These are phyloP conservation scores for Cercospora zeina DNA, from an alignment of 2,329 filamentous ascomycete species.

Conservation along the genomic window DNA sequence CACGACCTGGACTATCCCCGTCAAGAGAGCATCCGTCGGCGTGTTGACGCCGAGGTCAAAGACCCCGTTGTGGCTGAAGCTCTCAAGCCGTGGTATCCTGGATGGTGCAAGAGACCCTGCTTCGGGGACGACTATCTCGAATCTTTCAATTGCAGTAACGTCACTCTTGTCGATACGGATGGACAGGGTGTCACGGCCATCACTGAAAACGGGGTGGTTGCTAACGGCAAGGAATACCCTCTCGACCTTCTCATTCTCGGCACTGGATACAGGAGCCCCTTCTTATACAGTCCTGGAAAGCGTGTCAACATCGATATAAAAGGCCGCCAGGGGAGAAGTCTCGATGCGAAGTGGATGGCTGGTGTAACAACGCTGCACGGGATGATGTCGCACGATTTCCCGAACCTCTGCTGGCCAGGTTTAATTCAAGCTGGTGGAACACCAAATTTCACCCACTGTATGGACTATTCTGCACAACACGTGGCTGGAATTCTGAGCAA, in stretches of 20 bases:
- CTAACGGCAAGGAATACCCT: slow-evolving; percentile 50
- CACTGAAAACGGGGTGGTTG: slow-evolving; percentile 51
- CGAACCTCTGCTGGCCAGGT: too few species aligned
- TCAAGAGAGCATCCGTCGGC: not conserved
- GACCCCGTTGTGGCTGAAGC: not conserved
- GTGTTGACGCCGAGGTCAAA: not conserved
- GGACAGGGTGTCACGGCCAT: slow-evolving; percentile 53
- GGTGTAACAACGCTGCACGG: too few species aligned
- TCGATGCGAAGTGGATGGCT: too few species aligned
- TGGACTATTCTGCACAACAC: too few species aligned
- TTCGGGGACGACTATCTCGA: slow-evolving; percentile 38
- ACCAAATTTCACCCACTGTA: too few species aligned
- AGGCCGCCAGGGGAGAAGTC: too few species aligned
- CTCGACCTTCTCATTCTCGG: slow-evolving; percentile 48
- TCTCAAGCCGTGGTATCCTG: slow-evolving; percentile 6
- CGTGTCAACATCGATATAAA: too few species aligned
- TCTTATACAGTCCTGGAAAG: too few species aligned
- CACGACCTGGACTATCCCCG: not conserved
- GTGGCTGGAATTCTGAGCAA: too few species aligned
- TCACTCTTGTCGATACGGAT: slow-evolving; percentile 61
- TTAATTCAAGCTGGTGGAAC: too few species aligned
- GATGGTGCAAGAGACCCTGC: slow-evolving; percentile 64
- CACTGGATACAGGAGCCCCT: not conserved
- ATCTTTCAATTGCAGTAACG: slow-evolving; percentile 59
- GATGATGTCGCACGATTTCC: too few species aligned